Percentiles rank a stretch among this genome's conserved stretches.
Evolutionary conservation across 352 stramenopile species (phyloP).

Genomic region (Pythium scleroteichum): DNA sequence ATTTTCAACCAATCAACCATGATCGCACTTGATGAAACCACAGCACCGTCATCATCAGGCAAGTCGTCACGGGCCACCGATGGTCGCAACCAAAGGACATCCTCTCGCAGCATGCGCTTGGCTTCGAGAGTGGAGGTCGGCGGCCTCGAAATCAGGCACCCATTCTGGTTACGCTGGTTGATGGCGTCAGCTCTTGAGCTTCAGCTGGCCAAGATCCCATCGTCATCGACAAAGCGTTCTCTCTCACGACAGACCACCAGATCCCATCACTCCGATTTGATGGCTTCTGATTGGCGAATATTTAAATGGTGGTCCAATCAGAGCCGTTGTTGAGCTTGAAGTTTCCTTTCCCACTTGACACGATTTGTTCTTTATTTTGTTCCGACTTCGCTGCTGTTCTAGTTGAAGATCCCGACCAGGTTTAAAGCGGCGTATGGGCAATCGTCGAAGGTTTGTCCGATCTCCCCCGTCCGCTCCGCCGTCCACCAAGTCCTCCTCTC

Average conservation of each 20-base stretch:
- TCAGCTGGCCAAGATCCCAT: neutral
- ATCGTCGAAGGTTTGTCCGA: too few species aligned
- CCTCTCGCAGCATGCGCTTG: too few species aligned
- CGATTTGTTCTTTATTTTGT: neutral
- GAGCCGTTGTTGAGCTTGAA: conserved; percentile 18
- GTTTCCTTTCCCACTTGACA: conserved; percentile 18
- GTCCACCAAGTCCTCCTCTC: too few species aligned
- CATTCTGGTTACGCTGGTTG: too few species aligned
- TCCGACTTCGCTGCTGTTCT: conserved; percentile 16
- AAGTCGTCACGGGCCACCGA: too few species aligned
- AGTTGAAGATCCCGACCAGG: conserved; percentile 15
- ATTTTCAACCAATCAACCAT: conserved; percentile 16
- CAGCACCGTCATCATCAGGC: conserved; percentile 1
- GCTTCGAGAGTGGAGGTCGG: too few species aligned
- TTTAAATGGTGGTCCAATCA: conserved; percentile 25
- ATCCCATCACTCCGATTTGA: neutral
- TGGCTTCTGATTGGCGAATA: conserved; percentile 15
- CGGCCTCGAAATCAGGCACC: too few species aligned
- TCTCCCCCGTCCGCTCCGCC: too few species aligned
- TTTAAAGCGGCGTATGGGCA: too few species aligned
- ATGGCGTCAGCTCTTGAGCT: too few species aligned
- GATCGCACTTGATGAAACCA: neutral
- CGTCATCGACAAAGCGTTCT: neutral
- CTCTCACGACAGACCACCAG: neutral
- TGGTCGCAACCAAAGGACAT: too few species aligned